Percentiles rank a stretch among this genome's conserved stretches.
Conservation (phyloP, 805 yeast species). For the Cyberlindnera sargentensis region DNA sequence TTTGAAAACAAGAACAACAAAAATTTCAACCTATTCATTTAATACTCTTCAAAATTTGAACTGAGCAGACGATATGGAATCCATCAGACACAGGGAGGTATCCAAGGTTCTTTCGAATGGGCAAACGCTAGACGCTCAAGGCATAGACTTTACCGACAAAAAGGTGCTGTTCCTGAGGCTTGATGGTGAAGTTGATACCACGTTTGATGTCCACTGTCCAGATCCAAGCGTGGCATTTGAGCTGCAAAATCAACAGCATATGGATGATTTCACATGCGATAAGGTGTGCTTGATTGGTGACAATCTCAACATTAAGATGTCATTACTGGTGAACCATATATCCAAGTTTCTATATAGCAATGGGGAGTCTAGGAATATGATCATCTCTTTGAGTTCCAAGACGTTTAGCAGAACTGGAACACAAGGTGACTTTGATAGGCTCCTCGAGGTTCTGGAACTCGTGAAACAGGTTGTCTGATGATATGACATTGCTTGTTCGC, state of each 20-base stretch:
- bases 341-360: slow-evolving; percentile 16
- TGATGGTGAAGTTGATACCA: slow-evolving; percentile 33
- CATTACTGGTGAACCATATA: slow-evolving; percentile 18
- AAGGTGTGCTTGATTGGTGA: slow-evolving; percentile 20
- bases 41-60: not conserved
- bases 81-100: not conserved
- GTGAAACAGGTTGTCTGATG: slow-evolving; percentile 5
- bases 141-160: slow-evolving; percentile 29
- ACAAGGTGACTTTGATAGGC: slow-evolving; percentile 10
- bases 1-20: not conserved
- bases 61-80: not conserved
- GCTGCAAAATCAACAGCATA: not conserved
- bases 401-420: slow-evolving; percentile 8
- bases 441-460: slow-evolving; percentile 12
- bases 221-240: slow-evolving; percentile 11
- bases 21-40: too few species aligned
- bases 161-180: slow-evolving; percentile 32
- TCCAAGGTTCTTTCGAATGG: not conserved
- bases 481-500: not conserved
- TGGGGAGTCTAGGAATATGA: slow-evolving; percentile 13
- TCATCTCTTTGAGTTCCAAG: slow-evolving; percentile 22
- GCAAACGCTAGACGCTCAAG: slow-evolving; percentile 1
- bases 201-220: slow-evolving; percentile 20
- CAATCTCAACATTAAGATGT: slow-evolving; percentile 9
- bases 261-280: slow-evolving; percentile 39